Evolutionary conservation across 202 grass and related monocot genomes (phyloP).

Genomic region (Carex sylvatica): DNA sequence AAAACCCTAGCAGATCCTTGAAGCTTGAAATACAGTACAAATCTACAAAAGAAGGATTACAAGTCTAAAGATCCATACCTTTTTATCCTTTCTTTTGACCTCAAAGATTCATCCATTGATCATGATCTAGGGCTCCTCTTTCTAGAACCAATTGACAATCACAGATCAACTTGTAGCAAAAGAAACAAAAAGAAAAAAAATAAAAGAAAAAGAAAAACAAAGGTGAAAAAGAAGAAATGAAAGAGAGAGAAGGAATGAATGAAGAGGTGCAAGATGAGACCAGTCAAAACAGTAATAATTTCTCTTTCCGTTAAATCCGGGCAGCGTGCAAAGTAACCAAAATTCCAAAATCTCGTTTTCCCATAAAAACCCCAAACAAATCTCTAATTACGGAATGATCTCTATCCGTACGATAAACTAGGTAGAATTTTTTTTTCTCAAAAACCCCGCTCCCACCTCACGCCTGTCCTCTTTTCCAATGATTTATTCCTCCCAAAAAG

Average conservation of each 20-base stretch:
- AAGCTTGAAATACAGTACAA: not conserved
- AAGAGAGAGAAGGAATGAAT: not conserved
- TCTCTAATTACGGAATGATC: not conserved
- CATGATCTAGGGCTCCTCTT: not conserved
- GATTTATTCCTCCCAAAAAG: not conserved
- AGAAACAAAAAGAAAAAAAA: not conserved
- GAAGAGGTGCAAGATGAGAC: conserved; percentile 4
- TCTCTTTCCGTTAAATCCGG: conserved; percentile 17
- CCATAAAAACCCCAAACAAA: conserved; percentile 15
- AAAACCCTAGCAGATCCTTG: not conserved
- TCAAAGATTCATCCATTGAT: not conserved
- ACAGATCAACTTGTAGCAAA: not conserved
- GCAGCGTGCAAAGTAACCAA: conserved; percentile 2
- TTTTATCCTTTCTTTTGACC: not conserved
- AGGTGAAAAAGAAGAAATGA: not conserved
- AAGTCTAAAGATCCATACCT: conserved; percentile 7
- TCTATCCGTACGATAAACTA: not conserved
- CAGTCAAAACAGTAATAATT: conserved; percentile 32
- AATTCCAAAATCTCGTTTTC: conserved; percentile 1
- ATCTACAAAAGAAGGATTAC: not conserved
- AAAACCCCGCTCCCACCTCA: conserved; percentile 16
- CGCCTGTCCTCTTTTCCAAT: conserved; percentile 20
- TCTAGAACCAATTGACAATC: not conserved
- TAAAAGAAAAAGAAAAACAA: not conserved
- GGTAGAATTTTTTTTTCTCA: not conserved